Base-by-base conservation (phyloP, 129 eudicot genomes). In the Daucus carota region DNA sequence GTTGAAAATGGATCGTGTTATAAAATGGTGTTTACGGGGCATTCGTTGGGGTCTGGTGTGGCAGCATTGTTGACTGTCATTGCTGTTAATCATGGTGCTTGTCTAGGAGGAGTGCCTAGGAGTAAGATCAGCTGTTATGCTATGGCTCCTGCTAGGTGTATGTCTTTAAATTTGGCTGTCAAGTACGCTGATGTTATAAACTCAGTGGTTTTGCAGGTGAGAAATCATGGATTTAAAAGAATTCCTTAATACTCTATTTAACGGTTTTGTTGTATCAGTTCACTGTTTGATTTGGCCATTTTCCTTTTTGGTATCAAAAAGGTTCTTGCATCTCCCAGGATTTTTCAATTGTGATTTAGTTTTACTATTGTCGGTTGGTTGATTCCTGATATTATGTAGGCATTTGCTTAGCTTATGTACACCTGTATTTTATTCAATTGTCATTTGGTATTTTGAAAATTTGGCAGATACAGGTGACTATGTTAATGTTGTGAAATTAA, bases 91-190 rank as follows among this genome's bases (percentile, higher is more conserved):
- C 96, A 90, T 46, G 73, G 91, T 63, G 81, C 80, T 75, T 74
- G 73, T 59, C 50, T 90, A 3, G 98, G 98, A 4, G 98, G 98
- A 66, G 79, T 93, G 60, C 90, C 91, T 18, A 81, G 98, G 81
- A 87, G 78, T 42, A 34, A 85, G 72, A 75, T 93, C 1, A 75
- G 82, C 83, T 93, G 98, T 72, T 93, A 82, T 62, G 86, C 96
- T 6, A 79, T 93, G 48, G 97, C 98, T 18, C 96, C 98, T 13
- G 90, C 93, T 5, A 70, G 96, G 79, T 89, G 93, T 78, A 84
- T 93, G 97, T 93, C 97, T n/a, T 86, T 91, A 22, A 91, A 91
- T 82, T 84, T 91, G 85, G 97, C 97, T 0, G 96, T 91, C 4
- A 93, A 93, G 84, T 93, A 91, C 74, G 96, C 96, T 0, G 96